Percentiles rank a stretch among this genome's conserved stretches.
These are phyloP conservation scores for Barnettozyma siamensis DNA, from an alignment of 805 yeast genomes.

Conservation along the genomic window DNA sequence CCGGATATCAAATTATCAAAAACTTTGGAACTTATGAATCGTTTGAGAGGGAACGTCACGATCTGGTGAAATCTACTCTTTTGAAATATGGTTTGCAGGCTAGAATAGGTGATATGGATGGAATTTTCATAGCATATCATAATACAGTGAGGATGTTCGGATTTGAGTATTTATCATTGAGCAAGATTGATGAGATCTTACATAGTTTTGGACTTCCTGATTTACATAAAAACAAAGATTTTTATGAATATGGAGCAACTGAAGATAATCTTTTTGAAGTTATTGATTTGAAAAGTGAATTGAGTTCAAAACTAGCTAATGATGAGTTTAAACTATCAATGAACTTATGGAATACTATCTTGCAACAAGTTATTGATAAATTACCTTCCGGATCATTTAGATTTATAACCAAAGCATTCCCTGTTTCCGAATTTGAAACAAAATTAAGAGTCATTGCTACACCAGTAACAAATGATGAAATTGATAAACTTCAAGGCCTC, in stretches of 20 bases:
- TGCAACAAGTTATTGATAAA: constrained; percentile 34
- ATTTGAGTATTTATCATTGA: constrained; percentile 78
- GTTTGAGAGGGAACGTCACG: constrained; percentile 74
- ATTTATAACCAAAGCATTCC: constrained; percentile 24
- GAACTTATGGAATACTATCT: constrained; percentile 41
- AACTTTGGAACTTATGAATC: constrained; percentile 66
- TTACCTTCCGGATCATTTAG: constrained; percentile 32
- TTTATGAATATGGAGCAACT: not conserved
- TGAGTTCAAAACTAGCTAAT: constrained; percentile 46
- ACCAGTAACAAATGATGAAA: constrained; percentile 27
- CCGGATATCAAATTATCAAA: constrained; percentile 62
- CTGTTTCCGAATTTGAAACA: constrained; percentile 19
- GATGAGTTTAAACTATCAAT: constrained; percentile 61
- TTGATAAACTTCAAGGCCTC: constrained; percentile 18
- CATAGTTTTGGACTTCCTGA: constrained; percentile 38
- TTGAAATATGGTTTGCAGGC: constrained; percentile 89
- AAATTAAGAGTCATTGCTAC: constrained; percentile 29
- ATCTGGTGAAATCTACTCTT: constrained; percentile 68
- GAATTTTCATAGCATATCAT: constrained; percentile 88
- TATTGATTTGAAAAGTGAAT: constrained; percentile 10
- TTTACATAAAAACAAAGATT: constrained; percentile 6
- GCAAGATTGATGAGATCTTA: constrained; percentile 59
- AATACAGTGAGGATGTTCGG: constrained; percentile 79
- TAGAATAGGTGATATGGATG: constrained; percentile 94
- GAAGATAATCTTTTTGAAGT: not conserved